Evolutionary conservation across 2,329 filamentous ascomycete species (phyloP).

Genomic region (Seiridium unicorne): DNA sequence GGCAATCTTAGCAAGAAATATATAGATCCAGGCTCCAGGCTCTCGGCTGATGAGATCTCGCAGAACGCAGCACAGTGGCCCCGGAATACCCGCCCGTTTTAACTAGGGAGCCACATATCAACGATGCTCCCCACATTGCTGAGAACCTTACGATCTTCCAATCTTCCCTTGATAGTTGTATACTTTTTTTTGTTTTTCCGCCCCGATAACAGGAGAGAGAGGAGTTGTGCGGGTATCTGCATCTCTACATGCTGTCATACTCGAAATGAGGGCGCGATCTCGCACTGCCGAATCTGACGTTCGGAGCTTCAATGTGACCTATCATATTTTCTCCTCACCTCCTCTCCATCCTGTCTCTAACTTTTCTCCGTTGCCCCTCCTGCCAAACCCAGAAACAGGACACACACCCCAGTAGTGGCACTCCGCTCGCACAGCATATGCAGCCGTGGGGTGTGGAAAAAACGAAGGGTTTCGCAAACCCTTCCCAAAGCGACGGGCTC

Average conservation of each 20-base stretch:
- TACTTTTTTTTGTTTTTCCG: too few species aligned
- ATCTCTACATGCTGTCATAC: neutral
- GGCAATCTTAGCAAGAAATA: neutral
- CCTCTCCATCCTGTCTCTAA: too few species aligned
- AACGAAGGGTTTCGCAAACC: slow-evolving; percentile 1
- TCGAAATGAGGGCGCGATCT: neutral
- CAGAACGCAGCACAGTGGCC: neutral
- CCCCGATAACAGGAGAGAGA: too few species aligned
- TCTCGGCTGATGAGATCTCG: neutral
- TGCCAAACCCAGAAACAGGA: neutral
- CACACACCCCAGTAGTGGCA: neutral
- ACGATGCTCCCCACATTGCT: too few species aligned
- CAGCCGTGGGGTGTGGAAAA: neutral
- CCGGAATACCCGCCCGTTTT: neutral
- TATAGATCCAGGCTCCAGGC: neutral
- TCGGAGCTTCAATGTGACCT: neutral
- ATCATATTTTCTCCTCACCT: neutral
- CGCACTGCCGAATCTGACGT: neutral
- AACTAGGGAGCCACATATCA: too few species aligned
- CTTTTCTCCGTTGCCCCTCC: neutral
- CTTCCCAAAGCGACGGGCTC: slow-evolving; percentile 2
- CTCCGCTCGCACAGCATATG: neutral
- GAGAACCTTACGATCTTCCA: too few species aligned
- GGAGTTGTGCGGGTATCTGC: too few species aligned
- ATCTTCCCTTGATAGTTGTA: too few species aligned